Conservation (phyloP, 345 rosid genomes). For the Cardamine occulta region DNA sequence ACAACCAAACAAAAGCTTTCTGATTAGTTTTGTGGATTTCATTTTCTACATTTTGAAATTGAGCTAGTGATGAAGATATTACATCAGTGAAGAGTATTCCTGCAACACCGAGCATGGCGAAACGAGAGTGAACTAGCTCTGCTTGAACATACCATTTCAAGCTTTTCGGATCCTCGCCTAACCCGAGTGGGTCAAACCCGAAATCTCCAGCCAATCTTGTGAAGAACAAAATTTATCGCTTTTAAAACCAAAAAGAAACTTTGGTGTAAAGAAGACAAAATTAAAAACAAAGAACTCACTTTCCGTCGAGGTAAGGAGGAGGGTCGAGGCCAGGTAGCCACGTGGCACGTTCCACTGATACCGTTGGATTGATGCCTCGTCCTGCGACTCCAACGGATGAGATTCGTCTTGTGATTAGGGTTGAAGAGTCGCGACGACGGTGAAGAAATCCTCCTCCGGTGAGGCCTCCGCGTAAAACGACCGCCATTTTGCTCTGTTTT, state of each 20-base stretch:
- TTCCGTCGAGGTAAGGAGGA: constrained; percentile 85
- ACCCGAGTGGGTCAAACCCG: constrained; percentile 93
- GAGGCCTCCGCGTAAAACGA: constrained; percentile 36
- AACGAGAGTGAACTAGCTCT: constrained; percentile 88
- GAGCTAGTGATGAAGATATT: not conserved
- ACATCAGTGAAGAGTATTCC: constrained; percentile 95
- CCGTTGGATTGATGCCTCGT: constrained; percentile 30
- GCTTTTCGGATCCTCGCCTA: constrained; percentile 88
- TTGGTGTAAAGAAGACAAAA: no score
- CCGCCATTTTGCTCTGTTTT: constrained; percentile 33
- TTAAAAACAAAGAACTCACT: constrained; percentile 49
- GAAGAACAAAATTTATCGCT: no score
- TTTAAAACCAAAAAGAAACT: no score
- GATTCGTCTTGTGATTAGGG: constrained; percentile 15
- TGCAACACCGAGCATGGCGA: constrained; percentile 92
- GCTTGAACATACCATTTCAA: constrained; percentile 98
- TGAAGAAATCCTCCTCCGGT: constrained; percentile 29
- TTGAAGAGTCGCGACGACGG: not conserved
- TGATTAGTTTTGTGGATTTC: not conserved
- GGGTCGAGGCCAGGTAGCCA: constrained; percentile 97
- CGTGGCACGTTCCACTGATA: constrained; percentile 73
- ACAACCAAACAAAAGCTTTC: constrained; percentile 13
- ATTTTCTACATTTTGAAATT: not conserved
- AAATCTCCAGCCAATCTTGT: constrained; percentile 56
- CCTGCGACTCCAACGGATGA: constrained; percentile 22